phyloP scores from a whole-genome alignment of 2,329 filamentous ascomycete genomes.

The Xylariaceae sp. region DNA sequence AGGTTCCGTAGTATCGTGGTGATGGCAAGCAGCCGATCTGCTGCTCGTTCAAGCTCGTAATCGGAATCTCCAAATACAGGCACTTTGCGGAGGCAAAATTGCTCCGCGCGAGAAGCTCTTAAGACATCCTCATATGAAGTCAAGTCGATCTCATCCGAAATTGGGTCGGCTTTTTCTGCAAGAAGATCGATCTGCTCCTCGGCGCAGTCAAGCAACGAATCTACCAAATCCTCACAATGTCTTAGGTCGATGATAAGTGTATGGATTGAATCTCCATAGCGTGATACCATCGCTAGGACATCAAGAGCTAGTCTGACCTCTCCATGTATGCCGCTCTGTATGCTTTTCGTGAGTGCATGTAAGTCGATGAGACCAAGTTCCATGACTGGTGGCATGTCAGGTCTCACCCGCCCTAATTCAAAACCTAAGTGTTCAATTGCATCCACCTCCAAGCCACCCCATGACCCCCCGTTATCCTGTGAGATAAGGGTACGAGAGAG shows the following conservation, averaged over 20 bases:
- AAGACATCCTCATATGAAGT: conserved; percentile 87
- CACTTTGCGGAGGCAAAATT: conserved; percentile 72
- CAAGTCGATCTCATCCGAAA: conserved; percentile 85
- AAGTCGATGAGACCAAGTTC: conserved; percentile 92
- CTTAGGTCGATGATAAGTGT: conserved; percentile 71
- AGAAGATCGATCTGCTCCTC: conserved; percentile 86
- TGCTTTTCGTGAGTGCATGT: conserved; percentile 83
- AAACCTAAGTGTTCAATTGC: conserved; percentile 68
- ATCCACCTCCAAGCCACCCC: conserved; percentile 73
- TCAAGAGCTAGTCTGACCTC: conserved; percentile 93
- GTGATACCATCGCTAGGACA: conserved; percentile 71
- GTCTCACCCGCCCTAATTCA: conserved; percentile 71
- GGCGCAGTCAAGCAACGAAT: conserved; percentile 86
- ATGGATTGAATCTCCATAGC: conserved; percentile 66
- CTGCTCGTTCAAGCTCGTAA: conserved; percentile 84
- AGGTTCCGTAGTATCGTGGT: conserved; percentile 92
- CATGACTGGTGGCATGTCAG: conserved; percentile 73
- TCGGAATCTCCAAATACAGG: conserved; percentile 75
- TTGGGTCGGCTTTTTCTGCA: conserved; percentile 82
- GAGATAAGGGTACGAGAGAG: conserved; percentile 56
- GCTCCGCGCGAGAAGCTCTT: conserved; percentile 77
- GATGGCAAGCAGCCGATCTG: conserved; percentile 86
- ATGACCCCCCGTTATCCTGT: conserved; percentile 45
- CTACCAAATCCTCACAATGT: conserved; percentile 85
- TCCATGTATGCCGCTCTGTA: conserved; percentile 87